A percentile compares a stretch with the other conserved stretches of the same genome.
These are phyloP conservation scores for Pezicula carpinea DNA, from an alignment of 2,329 filamentous ascomycete genomes.

Conservation along the genomic window DNA sequence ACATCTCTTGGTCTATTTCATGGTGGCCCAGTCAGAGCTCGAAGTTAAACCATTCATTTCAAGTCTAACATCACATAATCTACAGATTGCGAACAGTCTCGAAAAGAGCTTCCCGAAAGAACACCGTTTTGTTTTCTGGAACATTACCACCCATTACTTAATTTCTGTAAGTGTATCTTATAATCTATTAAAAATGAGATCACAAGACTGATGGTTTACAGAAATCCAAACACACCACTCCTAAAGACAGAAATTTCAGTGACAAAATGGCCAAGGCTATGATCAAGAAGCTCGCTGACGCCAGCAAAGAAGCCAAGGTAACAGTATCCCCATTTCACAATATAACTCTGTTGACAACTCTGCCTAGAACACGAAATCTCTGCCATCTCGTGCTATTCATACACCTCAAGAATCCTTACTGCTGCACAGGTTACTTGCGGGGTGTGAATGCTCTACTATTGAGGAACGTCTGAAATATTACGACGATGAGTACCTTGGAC, in stretches of 20 bases:
- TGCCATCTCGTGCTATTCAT: constrained; percentile 28
- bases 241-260: constrained; percentile 24
- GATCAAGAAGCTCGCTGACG: constrained; percentile 26
- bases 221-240: constrained; percentile 20
- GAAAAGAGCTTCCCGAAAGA: constrained; percentile 28
- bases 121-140: constrained; percentile 30
- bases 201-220: constrained; percentile 11
- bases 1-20: no score
- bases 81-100: constrained; percentile 28
- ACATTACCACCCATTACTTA: constrained; percentile 26
- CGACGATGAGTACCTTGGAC: constrained; percentile 24
- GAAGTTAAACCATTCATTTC: no score
- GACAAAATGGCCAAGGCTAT: constrained; percentile 22
- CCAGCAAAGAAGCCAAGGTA: constrained; percentile 25
- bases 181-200: no score
- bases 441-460: constrained; percentile 13
- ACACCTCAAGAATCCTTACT: constrained; percentile 29
- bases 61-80: no score
- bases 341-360: background rate
- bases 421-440: constrained; percentile 23
- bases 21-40: no score
- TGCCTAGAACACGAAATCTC: constrained; percentile 19
- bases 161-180: constrained; percentile 21
- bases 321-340: constrained; percentile 5
- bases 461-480: constrained; percentile 25